phyloP scores from a whole-genome alignment of 352 stramenopile species.

The Thalassiosira pacifica region DNA sequence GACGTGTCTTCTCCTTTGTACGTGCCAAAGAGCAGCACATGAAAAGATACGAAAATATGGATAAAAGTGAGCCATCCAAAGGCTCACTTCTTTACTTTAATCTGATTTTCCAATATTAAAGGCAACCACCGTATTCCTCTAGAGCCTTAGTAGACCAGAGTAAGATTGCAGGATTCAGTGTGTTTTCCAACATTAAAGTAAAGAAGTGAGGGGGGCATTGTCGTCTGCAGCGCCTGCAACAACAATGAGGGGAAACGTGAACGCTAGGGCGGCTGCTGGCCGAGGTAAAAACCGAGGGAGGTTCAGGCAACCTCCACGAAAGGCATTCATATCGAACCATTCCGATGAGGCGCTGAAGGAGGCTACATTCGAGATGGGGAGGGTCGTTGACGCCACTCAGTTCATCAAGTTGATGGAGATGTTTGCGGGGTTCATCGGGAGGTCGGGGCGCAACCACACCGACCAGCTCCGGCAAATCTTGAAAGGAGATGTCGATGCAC shows the following conservation, averaged over 20 bases:
- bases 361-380: background rate
- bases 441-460: background rate
- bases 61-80: background rate
- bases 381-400: background rate
- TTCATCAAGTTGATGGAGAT: background rate
- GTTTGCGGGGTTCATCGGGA: background rate
- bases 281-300: background rate
- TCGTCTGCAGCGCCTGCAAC: background rate
- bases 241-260: background rate
- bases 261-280: background rate
- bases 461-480: background rate
- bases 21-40: too few species aligned
- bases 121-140: background rate
- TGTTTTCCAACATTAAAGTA: background rate
- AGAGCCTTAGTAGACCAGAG: too few species aligned
- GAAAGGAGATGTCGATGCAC: background rate
- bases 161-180: too few species aligned
- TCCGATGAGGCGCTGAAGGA: background rate
- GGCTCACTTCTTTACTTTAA: background rate
- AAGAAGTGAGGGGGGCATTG: background rate
- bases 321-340: background rate
- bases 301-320: background rate
- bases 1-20: too few species aligned
- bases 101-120: background rate
- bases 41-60: too few species aligned